Evolutionary conservation across 2,329 filamentous ascomycete genomes (phyloP).

Genomic region (Cladosporium sp.): DNA sequence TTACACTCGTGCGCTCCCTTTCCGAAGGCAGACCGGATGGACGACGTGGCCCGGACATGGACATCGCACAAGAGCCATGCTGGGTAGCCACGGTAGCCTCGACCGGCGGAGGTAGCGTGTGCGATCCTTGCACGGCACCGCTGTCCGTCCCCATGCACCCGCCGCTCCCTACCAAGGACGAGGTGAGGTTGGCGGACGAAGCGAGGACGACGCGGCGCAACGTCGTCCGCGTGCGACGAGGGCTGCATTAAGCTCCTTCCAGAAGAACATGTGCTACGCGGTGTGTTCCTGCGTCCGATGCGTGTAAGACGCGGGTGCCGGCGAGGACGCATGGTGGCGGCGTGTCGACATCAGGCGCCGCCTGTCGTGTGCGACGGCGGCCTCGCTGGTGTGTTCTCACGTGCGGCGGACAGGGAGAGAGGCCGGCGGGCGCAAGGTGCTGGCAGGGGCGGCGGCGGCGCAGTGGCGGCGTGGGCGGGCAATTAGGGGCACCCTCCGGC

Average conservation of each 20-base stretch:
- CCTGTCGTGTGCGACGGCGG: slow-evolving; percentile 2
- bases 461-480: neutral
- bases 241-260: slow-evolving; percentile 8
- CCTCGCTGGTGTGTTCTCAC: slow-evolving; percentile 4
- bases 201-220: neutral
- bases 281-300: slow-evolving; percentile 9
- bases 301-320: slow-evolving; percentile 11
- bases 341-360: neutral
- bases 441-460: neutral
- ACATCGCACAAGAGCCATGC: neutral
- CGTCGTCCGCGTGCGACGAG: slow-evolving; percentile 2
- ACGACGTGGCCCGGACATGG: neutral
- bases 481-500: neutral
- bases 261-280: slow-evolving; percentile 4
- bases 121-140: slow-evolving; percentile 1
- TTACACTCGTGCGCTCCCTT: neutral
- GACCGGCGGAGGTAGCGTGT: neutral
- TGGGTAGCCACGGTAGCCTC: neutral
- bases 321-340: slow-evolving; percentile 9
- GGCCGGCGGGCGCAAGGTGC: neutral
- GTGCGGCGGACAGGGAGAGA: neutral
- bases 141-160: neutral
- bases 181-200: slow-evolving; percentile 2
- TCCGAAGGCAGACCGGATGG: neutral
- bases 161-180: neutral